phyloP scores from a whole-genome alignment of 371 early-diverging fungal species.

The Mortierella sp. region DNA sequence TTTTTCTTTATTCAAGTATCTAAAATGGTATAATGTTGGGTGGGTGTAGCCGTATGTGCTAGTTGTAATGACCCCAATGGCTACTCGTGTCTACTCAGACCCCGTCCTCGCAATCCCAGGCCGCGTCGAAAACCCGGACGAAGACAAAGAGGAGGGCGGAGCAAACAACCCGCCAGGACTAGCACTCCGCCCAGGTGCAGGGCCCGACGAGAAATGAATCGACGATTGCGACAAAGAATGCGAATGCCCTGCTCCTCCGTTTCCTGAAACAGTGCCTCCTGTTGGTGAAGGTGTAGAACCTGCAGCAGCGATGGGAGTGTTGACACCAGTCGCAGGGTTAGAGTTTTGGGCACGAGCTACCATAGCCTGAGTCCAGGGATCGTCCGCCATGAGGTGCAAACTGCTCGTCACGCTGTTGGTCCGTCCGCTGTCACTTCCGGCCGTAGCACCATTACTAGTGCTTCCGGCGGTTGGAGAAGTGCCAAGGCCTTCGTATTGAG shows the following conservation, averaged over 20 bases:
- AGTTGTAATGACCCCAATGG: too few species aligned
- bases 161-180: not conserved
- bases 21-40: too few species aligned
- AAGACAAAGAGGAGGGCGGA: not conserved
- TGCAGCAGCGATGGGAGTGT: not conserved
- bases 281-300: not conserved
- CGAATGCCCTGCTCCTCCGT: not conserved
- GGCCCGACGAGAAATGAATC: not conserved
- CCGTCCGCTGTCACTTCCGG: conserved; percentile 4
- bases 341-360: conserved; percentile 41
- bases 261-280: not conserved
- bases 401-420: conserved; percentile 36
- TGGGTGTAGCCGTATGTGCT: too few species aligned
- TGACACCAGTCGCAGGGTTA: not conserved
- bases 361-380: conserved; percentile 52
- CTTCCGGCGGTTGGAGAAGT: not conserved
- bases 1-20: not conserved
- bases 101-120: not conserved
- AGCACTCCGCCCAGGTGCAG: not conserved
- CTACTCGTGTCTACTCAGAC: not conserved
- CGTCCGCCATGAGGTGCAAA: conserved; percentile 32
- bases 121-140: not conserved
- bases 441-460: not conserved
- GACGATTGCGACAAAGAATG: not conserved
- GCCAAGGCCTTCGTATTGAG: not conserved